Evolutionary conservation across 106 monocot genomes (phyloP), one percentile per base, ranked within the genome.

Genomic region (Dioscorea alata): DNA sequence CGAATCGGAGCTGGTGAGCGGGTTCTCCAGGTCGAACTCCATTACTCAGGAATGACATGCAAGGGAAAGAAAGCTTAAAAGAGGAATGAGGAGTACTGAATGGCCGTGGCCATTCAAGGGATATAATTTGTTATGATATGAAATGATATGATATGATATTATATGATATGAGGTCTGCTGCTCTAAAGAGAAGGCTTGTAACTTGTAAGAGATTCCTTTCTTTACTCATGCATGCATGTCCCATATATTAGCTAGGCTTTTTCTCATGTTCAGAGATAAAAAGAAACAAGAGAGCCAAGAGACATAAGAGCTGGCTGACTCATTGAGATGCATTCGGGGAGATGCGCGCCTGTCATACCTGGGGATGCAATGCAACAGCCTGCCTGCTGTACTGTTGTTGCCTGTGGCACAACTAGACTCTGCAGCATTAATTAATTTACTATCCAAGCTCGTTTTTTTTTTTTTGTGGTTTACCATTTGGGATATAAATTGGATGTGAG

Each of bases 21-120:
- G 82, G 66, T 78, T 78, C 67, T 82, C 78, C 21, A 82, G 82
- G 53, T 82, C 82, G 74, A 82, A 78, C 59, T 82, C 82, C 74
- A 73, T 74, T 51, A 10, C 59, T 13, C 23, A 10, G 35, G 50
- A 23, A 23, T 42, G n/a, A 15, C 17, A n/a, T n/a, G n/a, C n/a
- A 4, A 2, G 33, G 52, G 22, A 23, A 49, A 53, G 60, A 60
- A 20, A 48, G 31, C 35, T n/a, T 15, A 48, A 12, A 33, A 62
- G 15, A 23, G 19, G 24, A 13, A 28, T 28, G 3, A 2, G 9
- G 22, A 13, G 13, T 0, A 13, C 4, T 21, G 23, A 19, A 13
- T 16, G 1, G 31, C 2, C 6, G 31, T 1, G 4, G 33, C 23
- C 23, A 31, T 63, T 23, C 0, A 28, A 10, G 13, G 25, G 23